Percentiles rank a stretch among this genome's conserved stretches.
These are phyloP conservation scores for Trametes versicolor DNA, from an alignment of 1,284 basidiomycete species.

Conservation along the genomic window DNA sequence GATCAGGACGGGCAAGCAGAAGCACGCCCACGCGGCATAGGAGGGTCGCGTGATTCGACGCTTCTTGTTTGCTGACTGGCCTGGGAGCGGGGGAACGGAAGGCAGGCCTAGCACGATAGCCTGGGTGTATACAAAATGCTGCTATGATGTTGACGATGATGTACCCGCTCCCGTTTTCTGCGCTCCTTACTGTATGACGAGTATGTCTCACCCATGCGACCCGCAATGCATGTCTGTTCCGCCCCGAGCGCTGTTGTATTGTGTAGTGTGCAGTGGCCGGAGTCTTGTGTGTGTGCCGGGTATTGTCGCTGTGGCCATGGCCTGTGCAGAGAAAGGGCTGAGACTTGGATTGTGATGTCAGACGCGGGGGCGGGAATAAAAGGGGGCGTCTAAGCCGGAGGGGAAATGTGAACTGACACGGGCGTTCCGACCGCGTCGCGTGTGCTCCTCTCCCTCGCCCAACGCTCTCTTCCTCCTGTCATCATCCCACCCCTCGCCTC, in stretches of 20 bases:
- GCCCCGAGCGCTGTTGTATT: slow-evolving; percentile 11
- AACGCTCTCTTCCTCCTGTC: slow-evolving; percentile 10
- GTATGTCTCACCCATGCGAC: slow-evolving; percentile 39
- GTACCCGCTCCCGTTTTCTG: slow-evolving; percentile 27
- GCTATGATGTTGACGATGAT: slow-evolving; percentile 36
- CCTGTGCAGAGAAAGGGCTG: too few species aligned
- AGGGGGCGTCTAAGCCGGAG: slow-evolving; percentile 7
- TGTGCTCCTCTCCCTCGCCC: slow-evolving; percentile 18
- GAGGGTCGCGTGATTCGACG: slow-evolving; percentile 24
- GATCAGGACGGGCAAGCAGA: slow-evolving; percentile 92
- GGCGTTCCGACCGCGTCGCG: slow-evolving; percentile 31
- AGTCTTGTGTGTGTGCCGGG: slow-evolving; percentile 8
- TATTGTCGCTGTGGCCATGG: slow-evolving; percentile 1
- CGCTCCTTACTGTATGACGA: slow-evolving; percentile 44
- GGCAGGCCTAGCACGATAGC: slow-evolving; percentile 29
- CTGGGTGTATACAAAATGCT: slow-evolving; percentile 37
- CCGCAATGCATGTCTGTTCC: slow-evolving; percentile 38
- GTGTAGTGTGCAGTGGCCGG: slow-evolving; percentile 4
- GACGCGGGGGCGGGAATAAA: slow-evolving; percentile 3
- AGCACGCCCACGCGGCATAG: slow-evolving; percentile 77
- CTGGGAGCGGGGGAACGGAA: slow-evolving; percentile 36
- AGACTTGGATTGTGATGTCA: not conserved
- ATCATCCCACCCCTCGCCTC: slow-evolving; percentile 9
- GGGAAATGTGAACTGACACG: slow-evolving; percentile 2
- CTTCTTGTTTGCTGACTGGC: slow-evolving; percentile 29